Base-by-base conservation (phyloP, 1,284 basidiomycete genomes). In the Trichosporon asahii region DNA sequence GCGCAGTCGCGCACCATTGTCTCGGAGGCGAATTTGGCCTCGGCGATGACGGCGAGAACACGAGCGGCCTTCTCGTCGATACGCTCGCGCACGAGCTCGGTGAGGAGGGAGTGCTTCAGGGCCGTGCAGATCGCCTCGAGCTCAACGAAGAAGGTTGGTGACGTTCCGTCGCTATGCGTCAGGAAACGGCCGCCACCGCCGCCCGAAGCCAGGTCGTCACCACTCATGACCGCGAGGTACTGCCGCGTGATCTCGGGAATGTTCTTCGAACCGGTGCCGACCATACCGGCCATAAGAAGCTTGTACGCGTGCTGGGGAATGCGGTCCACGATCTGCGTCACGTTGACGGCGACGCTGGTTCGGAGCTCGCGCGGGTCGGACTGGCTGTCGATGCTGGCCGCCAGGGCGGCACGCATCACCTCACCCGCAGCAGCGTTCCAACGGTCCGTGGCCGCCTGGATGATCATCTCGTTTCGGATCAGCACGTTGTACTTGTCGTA, bases 1-100 rank as follows among this genome's bases (percentile, higher is more conserved):
- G 94, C 93, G 63, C 92, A 86, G 83, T 97, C 96, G 25, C 94
- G 91, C 55, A 99, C 93, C 85, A 95, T 93, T 80, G 96, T 95
- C 83, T 98, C 96, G 73, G 95, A 93, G 85, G 96, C 90, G 84
- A 97, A 97, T n/a, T 93, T 94, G n/a, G 90, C 90, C 68, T 91
- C 89, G 65, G 93, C 83, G 33, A 99, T 84, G 23, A 98, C 86
- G 66, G 91, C 88, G 72, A 98, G 85, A 66, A 98, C 90, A 44
- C 95, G 87, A 2, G 95, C 90, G 14, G 92, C 95, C 57, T 90
- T 89, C 18, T 90, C 86, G n/a, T 95, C 95, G 78, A 95, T 90
- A 74, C 90, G 89, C 76, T 95, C 92, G 75, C 90, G 86, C 44
- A 95, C 88, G 29, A 95, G 87, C 21, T 91, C 89, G 77, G 94